Evolutionary conservation across 164 flowering plant species (phyloP), one percentile per base, ranked within the genome.

Genomic region (Tinospora cordifolia): DNA sequence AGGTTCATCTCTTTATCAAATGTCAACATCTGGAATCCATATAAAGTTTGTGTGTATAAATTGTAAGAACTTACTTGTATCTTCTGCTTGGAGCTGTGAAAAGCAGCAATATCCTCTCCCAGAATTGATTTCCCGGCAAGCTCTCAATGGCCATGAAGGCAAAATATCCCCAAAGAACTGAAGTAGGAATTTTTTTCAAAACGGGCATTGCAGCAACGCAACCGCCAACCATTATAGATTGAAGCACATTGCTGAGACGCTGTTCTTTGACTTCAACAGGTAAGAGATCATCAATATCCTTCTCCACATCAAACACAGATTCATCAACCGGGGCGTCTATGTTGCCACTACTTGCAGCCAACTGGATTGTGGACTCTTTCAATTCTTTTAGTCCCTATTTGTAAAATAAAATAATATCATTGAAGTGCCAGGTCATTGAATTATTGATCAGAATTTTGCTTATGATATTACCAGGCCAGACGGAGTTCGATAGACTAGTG

Each of bases 141-240:
- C 96, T 93, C 74, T 93, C 98, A 65, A 93, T 91, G 51, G 98
- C 98, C 98, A 93, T 93, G 84, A 87, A 93, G 66, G 98, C 98
- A 80, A 93, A 93, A 79, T 93, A 93, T 1, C 98, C 98, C 36
- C 36, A 30, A 30, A 30, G 36, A 30, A 30, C 36, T 30, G 36
- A 30, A 4, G 97, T 91, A 44, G 98, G 98, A 63, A 93, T 93
- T 77, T 81, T 90, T 83, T 87, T 91, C 72, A 93, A 72, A 22
- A 93, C 39, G 67, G 98, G 98, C 98, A 93, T 93, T n/a, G 98
- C 97, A 59, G 88, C 97, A 72, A 93, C 86, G 78, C 97, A 93
- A 22, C 80, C 83, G 63, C 85, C 94, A 44, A 88, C 98, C 98
- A 93, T 88, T 60, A 87, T 11, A 21, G 98, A 83, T 81, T 93